Percentiles rank a stretch among this genome's conserved stretches.
Evolutionary conservation across 2,329 filamentous ascomycete species (phyloP).

Genomic region (Cladophialophora yegresii): DNA sequence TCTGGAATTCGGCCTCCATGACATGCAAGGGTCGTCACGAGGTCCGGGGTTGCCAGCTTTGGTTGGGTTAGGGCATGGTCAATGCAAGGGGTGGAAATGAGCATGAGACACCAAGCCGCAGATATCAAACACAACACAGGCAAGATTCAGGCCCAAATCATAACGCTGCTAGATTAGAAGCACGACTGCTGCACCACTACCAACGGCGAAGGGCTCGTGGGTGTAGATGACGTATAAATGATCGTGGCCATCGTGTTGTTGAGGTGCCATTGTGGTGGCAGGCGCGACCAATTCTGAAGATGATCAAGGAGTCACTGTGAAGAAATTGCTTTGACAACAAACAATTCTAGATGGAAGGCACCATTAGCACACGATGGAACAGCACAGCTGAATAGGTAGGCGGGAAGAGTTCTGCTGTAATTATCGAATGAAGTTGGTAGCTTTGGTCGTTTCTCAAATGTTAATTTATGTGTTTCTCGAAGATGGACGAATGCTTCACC

Average conservation of each 20-base stretch:
- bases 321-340: neutral
- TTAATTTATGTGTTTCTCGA: neutral
- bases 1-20: neutral
- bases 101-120: neutral
- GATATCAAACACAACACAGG: neutral
- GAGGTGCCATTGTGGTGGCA: neutral
- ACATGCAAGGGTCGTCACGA: neutral
- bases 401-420: neutral
- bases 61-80: neutral
- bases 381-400: neutral
- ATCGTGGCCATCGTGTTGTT: neutral
- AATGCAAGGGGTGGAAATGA: neutral
- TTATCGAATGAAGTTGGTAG: neutral
- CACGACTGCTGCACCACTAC: neutral
- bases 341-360: neutral
- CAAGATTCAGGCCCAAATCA: neutral
- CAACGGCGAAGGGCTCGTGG: neutral
- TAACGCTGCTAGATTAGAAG: neutral
- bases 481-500: too few relatives aligned
- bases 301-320: neutral
- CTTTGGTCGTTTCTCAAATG: neutral
- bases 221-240: neutral
- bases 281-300: neutral
- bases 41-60: neutral
- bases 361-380: neutral